Conservation (phyloP, 768 basidiomycete genomes). For the Hygrophoropsis aurantiaca region DNA sequence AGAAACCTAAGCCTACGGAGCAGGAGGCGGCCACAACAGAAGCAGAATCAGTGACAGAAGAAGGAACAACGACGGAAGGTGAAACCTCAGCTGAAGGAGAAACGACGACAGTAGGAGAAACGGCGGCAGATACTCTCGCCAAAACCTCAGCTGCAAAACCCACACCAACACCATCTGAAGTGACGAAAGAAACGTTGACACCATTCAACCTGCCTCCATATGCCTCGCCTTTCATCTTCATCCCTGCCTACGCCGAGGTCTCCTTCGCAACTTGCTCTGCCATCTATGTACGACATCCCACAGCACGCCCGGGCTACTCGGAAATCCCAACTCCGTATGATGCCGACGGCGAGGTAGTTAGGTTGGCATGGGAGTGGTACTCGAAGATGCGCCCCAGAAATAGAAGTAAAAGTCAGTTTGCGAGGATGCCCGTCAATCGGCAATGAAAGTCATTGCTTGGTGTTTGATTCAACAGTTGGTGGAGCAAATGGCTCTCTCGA, state of each 20-base stretch:
- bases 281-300: constrained; percentile 93
- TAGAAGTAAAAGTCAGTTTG: constrained; percentile 60
- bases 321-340: constrained; percentile 97
- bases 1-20: constrained; percentile 5
- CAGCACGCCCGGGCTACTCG: constrained; percentile 92
- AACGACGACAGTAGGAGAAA: constrained; percentile 6
- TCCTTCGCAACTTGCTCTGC: constrained; percentile 88
- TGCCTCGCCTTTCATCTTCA: constrained; percentile 89
- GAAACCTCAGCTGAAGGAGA: constrained; percentile 2
- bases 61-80: constrained; percentile 8
- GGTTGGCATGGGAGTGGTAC: constrained; percentile 97
- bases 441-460: too few relatives aligned
- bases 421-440: constrained; percentile 68
- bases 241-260: constrained; percentile 87
- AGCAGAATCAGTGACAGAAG: background rate
- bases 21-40: background rate
- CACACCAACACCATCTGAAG: background rate
- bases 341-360: constrained; percentile 90
- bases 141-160: background rate
- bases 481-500: too few relatives aligned
- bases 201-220: constrained; percentile 86
- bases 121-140: background rate
- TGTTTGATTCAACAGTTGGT: too few relatives aligned
- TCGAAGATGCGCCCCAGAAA: constrained; percentile 66
- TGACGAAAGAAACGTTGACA: constrained; percentile 39